Base-by-base conservation (phyloP, 176 grass and related monocot species). In the Aechmea fasciata region DNA sequence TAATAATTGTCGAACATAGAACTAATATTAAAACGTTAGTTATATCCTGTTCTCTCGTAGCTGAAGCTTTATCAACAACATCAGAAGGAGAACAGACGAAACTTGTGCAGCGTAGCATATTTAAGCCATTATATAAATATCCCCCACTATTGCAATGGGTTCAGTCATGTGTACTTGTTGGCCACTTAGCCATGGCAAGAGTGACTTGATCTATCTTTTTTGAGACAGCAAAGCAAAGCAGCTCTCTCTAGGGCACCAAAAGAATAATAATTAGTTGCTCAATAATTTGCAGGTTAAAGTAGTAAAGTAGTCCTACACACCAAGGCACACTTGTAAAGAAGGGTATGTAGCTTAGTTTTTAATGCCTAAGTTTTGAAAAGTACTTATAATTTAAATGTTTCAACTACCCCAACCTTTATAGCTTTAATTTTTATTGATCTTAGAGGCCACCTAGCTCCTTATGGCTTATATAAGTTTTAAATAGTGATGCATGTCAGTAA, bases 21-120 rank as follows among this genome's bases (percentile, higher is more conserved):
- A 9, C 1, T n/a, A 15, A 20, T 59, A 59, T 59, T 18, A 19
- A 17, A 59, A 59, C 1, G 6, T 14, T 15, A 17, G 14, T 4
- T 2, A 18, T 59, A 18, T 18, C 19, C 1, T 15, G 2, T 19
- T 19, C 55, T 1, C 1, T 59, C 7, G 19, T 20, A 19, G 19
- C 55, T 59, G 14, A 15, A 59, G n/a, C 15, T 59, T 59, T 15
- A 59, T 59, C 19, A 33, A 33, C n/a, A n/a, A n/a, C n/a, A n/a
- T n/a, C 29, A 33, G 3, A 0, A 33, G 29, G 6, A 19, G 55
- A 59, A 59, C 8, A 20, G 26, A 11, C 18, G 29, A 47, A 66
- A 14, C 64, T 66, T 66, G 64, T 66, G n/a, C n/a, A n/a, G 12
- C 64, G 33, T 67, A 33, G 28, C 65, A 29, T 67, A 15, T 67